Evolutionary conservation across 169 alveolate genomes (phyloP), one percentile per base, ranked within the genome.

Genomic region (Cryptosporidium ubiquitum): DNA sequence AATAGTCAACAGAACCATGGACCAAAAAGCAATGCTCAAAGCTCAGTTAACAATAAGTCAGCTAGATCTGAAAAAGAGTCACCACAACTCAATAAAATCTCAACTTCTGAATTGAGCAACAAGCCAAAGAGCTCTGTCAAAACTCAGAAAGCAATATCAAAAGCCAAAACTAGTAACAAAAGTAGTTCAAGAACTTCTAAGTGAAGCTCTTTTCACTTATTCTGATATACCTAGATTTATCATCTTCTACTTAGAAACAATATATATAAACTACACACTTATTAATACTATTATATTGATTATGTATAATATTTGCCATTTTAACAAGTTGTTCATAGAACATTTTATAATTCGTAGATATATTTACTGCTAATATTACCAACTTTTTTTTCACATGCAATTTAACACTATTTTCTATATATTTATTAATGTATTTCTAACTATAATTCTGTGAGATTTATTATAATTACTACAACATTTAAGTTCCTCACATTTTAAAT

Each of bases 111-210:
- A 64, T 37, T 20, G 10, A n/a, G 23, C 12, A 35, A 29, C 39
- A 64, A 64, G 23, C 26, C 10, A 6, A 64, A 64, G 49, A 64
- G 31, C 18, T 29, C 47, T 0, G 14, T 20, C 6, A 64, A 64
- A 23, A 64, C 71, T 64, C 71, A 64, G 47, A 64, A 64, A 29
- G 29, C 71, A n/a, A 64, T 64, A 64, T 33, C 52, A 5, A 64
- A 64, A 14, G 7, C 52, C 10, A 64, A 64, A 29, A 33, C 71
- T 2, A 26, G 12, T 55, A 64, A 35, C 51, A 64, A 64, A 14
- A 64, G 4, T 64, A 35, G 52, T 23, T 64, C 71, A 35, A 64
- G n/a, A 35, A 26, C 71, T 20, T 64, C 71, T 18, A 64, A 64
- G 39, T 33, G 55, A 64, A 10, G 33, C 31, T 23, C n/a, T 55